Conservation (phyloP, 108 stramenopile species). For the Nitzschia sp. region DNA sequence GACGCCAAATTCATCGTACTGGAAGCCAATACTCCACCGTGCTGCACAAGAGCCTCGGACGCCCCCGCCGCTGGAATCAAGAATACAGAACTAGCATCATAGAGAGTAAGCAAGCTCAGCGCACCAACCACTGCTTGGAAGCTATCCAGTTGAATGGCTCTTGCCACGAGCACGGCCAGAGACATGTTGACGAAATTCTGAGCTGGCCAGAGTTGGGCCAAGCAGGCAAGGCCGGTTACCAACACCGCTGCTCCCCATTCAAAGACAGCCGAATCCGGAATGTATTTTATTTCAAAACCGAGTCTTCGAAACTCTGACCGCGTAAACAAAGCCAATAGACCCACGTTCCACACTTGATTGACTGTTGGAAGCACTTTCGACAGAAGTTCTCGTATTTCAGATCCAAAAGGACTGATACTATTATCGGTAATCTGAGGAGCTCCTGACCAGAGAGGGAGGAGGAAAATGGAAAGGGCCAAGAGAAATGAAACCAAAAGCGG, state of each 20-base stretch:
- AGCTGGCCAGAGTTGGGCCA: constrained; percentile 38
- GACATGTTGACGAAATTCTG: constrained; percentile 59
- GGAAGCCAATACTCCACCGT: not conserved
- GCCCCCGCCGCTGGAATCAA: constrained; percentile 28
- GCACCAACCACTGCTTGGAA: constrained; percentile 22
- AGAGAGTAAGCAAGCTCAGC: constrained; percentile 26
- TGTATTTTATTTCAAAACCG: constrained; percentile 11
- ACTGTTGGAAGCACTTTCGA: constrained; percentile 11
- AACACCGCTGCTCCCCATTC: constrained; percentile 19
- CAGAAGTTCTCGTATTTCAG: constrained; percentile 1
- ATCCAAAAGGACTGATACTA: not conserved
- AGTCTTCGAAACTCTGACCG: constrained; percentile 33
- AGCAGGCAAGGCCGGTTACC: constrained; percentile 21
- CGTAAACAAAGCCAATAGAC: constrained; percentile 29
- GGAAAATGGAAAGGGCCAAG: constrained; percentile 25
- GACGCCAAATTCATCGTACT: not conserved
- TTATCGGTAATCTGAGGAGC: not conserved
- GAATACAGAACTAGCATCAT: constrained; percentile 39
- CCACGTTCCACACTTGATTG: constrained; percentile 29
- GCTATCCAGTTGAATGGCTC: constrained; percentile 37
- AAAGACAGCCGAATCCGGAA: not conserved
- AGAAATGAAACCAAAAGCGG: constrained; percentile 29
- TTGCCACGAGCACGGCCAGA: constrained; percentile 47
- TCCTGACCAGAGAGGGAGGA: constrained; percentile 11
- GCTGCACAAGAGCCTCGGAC: not conserved